Percentiles rank a stretch among this genome's conserved stretches.
Evolutionary conservation across 805 yeast species (phyloP).

Genomic region (Geotrichum ghanense): DNA sequence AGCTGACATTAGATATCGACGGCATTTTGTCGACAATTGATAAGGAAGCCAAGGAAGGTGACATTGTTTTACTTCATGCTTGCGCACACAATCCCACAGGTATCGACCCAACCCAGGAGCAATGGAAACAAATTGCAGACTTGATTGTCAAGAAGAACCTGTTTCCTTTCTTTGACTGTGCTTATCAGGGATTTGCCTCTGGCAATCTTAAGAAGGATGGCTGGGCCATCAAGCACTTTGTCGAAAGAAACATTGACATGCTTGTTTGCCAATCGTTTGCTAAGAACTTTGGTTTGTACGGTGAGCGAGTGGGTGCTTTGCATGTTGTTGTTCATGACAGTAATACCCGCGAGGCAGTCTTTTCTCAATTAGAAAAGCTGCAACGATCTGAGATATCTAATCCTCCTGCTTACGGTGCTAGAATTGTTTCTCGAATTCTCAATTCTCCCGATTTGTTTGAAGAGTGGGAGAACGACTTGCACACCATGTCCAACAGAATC

Average conservation of each 20-base stretch:
- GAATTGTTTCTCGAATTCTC: conserved; percentile 69
- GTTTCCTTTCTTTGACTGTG: conserved; percentile 81
- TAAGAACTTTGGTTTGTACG: conserved; percentile 92
- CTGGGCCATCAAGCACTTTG: conserved; percentile 56
- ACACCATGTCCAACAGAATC: conserved; percentile 82
- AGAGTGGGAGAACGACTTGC: conserved; percentile 78
- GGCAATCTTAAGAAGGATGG: conserved; percentile 80
- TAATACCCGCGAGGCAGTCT: conserved; percentile 42
- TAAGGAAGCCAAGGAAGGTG: conserved; percentile 57
- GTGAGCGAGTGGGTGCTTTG: conserved; percentile 93
- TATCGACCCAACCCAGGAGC: conserved; percentile 73
- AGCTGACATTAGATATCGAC: conserved; percentile 58
- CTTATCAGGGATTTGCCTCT: conserved; percentile 95
- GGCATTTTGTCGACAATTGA: conserved; percentile 53
- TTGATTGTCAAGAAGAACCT: conserved; percentile 52
- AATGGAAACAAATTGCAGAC: conserved; percentile 65
- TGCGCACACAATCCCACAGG: conserved; percentile 99
- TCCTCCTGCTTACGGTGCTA: conserved; percentile 94
- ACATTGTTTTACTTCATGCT: conserved; percentile 77
- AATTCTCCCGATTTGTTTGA: conserved; percentile 50
- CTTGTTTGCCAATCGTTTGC: conserved; percentile 92
- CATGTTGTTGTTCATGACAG: conserved; percentile 46
- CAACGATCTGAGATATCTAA: conserved; percentile 81
- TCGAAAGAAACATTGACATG: conserved; percentile 42
- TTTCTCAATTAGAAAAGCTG: conserved; percentile 64